A percentile compares a stretch with the other conserved stretches of the same genome.
Evolutionary conservation across 2,329 filamentous ascomycete genomes (phyloP).

Genomic region (Ophioceras dolichostomum): DNA sequence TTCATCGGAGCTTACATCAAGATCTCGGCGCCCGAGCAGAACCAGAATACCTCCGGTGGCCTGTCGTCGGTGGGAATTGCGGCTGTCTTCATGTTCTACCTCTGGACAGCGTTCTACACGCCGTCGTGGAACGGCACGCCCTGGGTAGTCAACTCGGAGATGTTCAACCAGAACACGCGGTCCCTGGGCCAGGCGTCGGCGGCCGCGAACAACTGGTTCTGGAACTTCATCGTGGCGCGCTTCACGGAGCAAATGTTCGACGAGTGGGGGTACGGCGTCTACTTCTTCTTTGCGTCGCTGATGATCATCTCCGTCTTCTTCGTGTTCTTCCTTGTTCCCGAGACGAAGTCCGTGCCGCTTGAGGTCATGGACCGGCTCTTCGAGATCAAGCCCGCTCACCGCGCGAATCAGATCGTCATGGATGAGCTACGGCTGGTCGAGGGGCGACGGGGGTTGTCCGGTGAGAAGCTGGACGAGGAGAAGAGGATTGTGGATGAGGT

Average conservation of each 20-base stretch:
- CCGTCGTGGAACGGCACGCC: conserved; percentile 62
- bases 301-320: conserved; percentile 47
- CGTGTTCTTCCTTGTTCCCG: conserved; percentile 50
- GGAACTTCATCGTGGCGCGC: conserved; percentile 56
- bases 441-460: no score
- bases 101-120: conserved; percentile 63
- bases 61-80: conserved; percentile 33
- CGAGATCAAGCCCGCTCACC: conserved; percentile 28
- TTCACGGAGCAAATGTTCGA: conserved; percentile 55
- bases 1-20: conserved; percentile 51
- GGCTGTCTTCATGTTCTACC: conserved; percentile 60
- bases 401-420: conserved; percentile 31
- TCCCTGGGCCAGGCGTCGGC: conserved; percentile 62
- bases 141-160: conserved; percentile 66
- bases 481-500: neutral
- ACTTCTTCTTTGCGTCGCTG: conserved; percentile 55
- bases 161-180: conserved; percentile 60
- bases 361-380: conserved; percentile 56
- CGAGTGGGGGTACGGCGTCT: conserved; percentile 43
- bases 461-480: neutral
- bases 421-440: conserved; percentile 20
- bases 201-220: conserved; percentile 61
- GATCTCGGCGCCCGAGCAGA: conserved; percentile 24
- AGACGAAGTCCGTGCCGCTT: conserved; percentile 53
- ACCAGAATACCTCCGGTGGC: conserved; percentile 16